phyloP scores from a whole-genome alignment of 441 rosid genomes.

The Euphorbia schlechtendalii region DNA sequence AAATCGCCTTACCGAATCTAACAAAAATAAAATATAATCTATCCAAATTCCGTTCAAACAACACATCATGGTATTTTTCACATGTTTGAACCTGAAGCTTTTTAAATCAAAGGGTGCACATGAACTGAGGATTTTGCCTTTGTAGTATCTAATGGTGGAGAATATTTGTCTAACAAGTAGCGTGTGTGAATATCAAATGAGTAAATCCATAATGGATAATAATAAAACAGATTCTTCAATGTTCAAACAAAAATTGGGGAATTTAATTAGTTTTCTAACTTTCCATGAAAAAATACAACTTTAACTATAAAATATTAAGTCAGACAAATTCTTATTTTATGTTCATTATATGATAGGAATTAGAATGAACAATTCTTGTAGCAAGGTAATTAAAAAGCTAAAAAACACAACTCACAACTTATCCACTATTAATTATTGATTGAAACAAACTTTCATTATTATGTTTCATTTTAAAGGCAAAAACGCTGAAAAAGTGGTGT shows the following conservation, averaged over 20 bases:
- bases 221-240: background rate
- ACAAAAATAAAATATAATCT: no score
- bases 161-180: background rate
- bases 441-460: background rate
- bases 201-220: background rate
- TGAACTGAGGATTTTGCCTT: background rate
- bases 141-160: background rate
- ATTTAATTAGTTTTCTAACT: background rate
- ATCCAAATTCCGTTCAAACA: no score
- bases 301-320: background rate
- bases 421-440: slow-evolving; percentile 1
- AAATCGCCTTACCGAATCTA: no score
- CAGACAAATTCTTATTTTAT: slow-evolving; percentile 1
- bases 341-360: background rate
- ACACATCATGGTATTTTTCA: no score
- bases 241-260: background rate
- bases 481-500: slow-evolving; percentile 2
- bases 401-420: background rate
- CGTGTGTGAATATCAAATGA: background rate
- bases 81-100: no score
- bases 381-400: background rate
- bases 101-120: background rate
- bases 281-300: background rate
- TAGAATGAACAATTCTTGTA: background rate
- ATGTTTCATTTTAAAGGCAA: slow-evolving; percentile 5